Base-by-base conservation (phyloP, 1,284 basidiomycete species). In the Pisolithus thermaeus region DNA sequence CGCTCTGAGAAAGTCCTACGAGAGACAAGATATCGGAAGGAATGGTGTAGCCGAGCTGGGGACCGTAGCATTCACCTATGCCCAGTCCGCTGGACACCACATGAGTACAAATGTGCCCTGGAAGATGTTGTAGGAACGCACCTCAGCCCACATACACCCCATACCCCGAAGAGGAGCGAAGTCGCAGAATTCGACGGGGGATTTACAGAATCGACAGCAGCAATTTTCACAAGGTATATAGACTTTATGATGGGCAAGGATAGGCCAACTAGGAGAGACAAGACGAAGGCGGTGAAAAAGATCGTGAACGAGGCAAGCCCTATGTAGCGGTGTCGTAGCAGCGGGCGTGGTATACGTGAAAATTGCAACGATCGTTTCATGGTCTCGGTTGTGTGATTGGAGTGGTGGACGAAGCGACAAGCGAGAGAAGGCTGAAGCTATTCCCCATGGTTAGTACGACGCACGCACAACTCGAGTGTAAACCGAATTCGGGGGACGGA, bases 191-290 rank as follows among this genome's bases (percentile, higher is more conserved):
- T 74, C 5, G 82, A 80, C 28, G 63, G 56, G 3, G 74, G 73
- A 44, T 68, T 62, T 32, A 56, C 56, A 11, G 64, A 58, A 3
- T 64, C 59, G 6, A 68, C 52, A 4, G 80, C 76, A 25, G 73
- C 61, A 49, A 92, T 67, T 41, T 72, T 61, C 44, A 91, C 70
- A 25, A 92, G 72, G 66, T 86, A 88, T 42, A 92, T 78, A 32
- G 79, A 64, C 64, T 85, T 84, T 66, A 84, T 81, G 66, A 91
- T 84, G 2, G 88, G 80, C 23, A 85, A 67, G 6, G 87, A 90
- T 54, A 91, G 69, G 4, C 82, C 84, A 50, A 87, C 82, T 52
- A 91, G 76, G 23, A 91, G 73, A 52, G 86, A 78, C 46, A 91
- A 77, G n/a, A 87, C 45, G 65, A 85, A 89, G 7, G 82, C 76